Evolutionary conservation across 805 yeast genomes (phyloP).

Genomic region (Alloascoidea africana): DNA sequence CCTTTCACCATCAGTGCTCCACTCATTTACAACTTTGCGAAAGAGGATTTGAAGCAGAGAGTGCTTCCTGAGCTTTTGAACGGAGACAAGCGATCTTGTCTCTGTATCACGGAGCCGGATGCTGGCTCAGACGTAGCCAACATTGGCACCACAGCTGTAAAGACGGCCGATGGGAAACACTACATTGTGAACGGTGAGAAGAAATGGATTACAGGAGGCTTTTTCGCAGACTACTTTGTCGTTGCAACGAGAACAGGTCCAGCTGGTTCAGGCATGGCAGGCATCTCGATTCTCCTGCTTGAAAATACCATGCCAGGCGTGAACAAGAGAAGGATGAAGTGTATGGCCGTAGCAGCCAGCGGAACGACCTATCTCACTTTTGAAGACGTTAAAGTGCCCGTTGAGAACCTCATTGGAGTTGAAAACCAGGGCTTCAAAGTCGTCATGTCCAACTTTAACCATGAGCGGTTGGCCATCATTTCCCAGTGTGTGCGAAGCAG

Average conservation of each 20-base stretch:
- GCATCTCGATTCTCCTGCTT: slow-evolving; percentile 3
- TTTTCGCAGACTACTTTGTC: slow-evolving; percentile 4
- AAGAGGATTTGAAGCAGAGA: slow-evolving; percentile 4
- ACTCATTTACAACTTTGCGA: slow-evolving; percentile 5
- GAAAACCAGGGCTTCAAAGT: slow-evolving; percentile 2
- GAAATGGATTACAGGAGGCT: slow-evolving; percentile 6
- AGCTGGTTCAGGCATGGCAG: slow-evolving; percentile 4
- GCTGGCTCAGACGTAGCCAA: slow-evolving; percentile 6
- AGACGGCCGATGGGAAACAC: slow-evolving; percentile 5
- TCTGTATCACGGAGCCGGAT: slow-evolving; percentile 7
- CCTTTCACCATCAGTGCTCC: slow-evolving; percentile 4
- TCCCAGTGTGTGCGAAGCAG: background rate
- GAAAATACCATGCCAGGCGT: slow-evolving; percentile 3
- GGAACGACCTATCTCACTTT: slow-evolving; percentile 4
- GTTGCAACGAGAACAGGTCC: slow-evolving; percentile 6
- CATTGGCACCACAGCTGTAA: slow-evolving; percentile 3
- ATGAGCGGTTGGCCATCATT: slow-evolving; percentile 2
- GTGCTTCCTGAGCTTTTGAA: slow-evolving; percentile 2
- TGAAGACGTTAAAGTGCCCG: slow-evolving; percentile 4
- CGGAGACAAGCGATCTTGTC: slow-evolving; percentile 4
- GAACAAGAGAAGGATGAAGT: background rate
- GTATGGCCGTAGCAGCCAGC: background rate
- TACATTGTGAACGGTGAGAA: slow-evolving; percentile 6
- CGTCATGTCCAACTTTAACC: slow-evolving; percentile 3
- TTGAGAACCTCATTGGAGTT: slow-evolving; percentile 1